These are phyloP conservation scores for Aspergillus hancockii DNA, from an alignment of 495 filamentous ascomycete genomes.

Conservation along the genomic window DNA sequence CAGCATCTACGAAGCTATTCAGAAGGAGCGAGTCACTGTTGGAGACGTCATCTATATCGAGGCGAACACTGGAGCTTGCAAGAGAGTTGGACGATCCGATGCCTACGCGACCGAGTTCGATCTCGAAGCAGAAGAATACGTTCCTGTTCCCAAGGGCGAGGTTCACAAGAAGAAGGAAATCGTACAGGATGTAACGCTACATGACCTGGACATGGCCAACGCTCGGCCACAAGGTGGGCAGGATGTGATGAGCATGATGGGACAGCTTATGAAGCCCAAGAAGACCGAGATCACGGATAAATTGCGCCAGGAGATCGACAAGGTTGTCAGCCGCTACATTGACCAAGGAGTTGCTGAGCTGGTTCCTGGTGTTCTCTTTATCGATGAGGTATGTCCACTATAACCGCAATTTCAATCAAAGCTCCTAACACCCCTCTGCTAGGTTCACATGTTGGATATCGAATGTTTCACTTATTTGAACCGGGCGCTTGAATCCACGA, in stretches of 20 bases:
- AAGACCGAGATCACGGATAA: slow-evolving; percentile 99
- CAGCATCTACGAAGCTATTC: slow-evolving; percentile 97
- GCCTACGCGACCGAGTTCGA: slow-evolving; percentile 98
- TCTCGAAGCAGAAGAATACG: slow-evolving; percentile 97
- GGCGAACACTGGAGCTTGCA: slow-evolving; percentile 95
- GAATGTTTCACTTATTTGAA: slow-evolving; percentile 99
- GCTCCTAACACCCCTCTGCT: slow-evolving; percentile 3
- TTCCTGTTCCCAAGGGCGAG: slow-evolving; percentile 96
- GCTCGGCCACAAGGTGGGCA: slow-evolving; percentile 92
- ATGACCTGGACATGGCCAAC: slow-evolving; percentile 96
- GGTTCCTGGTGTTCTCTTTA: slow-evolving; percentile 95
- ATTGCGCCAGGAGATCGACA: slow-evolving; percentile 92
- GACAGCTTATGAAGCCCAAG: slow-evolving; percentile 97
- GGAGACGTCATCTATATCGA: slow-evolving; percentile 99
- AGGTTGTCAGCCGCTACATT: slow-evolving; percentile 97
- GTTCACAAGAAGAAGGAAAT: slow-evolving; percentile 99
- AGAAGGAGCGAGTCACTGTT: slow-evolving; percentile 93
- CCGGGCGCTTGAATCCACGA: slow-evolving; percentile 87
- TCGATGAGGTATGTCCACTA: slow-evolving; percentile 76
- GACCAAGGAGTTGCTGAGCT: slow-evolving; percentile 98
- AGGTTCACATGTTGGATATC: slow-evolving; percentile 99
- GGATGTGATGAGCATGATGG: slow-evolving; percentile 99
- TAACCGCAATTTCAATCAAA: background rate
- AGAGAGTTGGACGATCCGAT: slow-evolving; percentile 91
- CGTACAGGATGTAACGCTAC: slow-evolving; percentile 96